These are phyloP conservation scores for Urochloa ruziziensis DNA, from an alignment of 176 grass and related monocot species.

Conservation along the genomic window DNA sequence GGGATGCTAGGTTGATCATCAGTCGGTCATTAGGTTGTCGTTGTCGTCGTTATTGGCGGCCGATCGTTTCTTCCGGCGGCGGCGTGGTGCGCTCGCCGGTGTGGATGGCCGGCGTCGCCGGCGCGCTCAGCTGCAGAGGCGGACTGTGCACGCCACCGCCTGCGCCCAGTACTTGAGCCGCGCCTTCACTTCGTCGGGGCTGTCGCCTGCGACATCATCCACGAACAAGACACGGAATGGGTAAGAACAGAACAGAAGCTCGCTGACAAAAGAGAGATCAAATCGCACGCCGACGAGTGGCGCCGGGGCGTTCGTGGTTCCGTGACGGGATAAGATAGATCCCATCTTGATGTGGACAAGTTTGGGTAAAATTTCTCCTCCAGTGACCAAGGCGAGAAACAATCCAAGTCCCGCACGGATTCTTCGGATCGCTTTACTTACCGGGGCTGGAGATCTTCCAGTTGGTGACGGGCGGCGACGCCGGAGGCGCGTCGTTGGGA, in stretches of 20 bases:
- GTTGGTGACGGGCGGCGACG: no score
- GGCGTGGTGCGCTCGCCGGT: background rate
- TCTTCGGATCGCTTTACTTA: background rate
- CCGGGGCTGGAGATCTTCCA: background rate
- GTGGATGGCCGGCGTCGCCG: background rate
- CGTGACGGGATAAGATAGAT: background rate
- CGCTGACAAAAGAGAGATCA: background rate
- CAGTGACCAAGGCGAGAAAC: background rate
- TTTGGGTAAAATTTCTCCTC: background rate
- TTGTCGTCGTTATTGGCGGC: no score
- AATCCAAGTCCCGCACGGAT: no score
- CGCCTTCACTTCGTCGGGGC: constrained; percentile 48
- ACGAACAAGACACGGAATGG: accelerated
- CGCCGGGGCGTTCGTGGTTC: background rate
- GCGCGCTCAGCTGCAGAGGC: constrained; percentile 34
- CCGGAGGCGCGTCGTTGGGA: no score
- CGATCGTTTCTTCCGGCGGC: background rate
- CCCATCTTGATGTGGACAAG: background rate
- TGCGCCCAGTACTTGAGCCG: constrained; percentile 55
- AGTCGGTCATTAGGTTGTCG: background rate
- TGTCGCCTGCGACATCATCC: constrained; percentile 14
- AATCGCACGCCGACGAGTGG: background rate
- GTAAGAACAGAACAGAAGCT: background rate
- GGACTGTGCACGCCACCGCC: constrained; percentile 48
- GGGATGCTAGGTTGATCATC: background rate